Percentiles rank a stretch among this genome's conserved stretches.
phyloP scores from a whole-genome alignment of 2,329 filamentous ascomycete species.

The Neonectria sp. region DNA sequence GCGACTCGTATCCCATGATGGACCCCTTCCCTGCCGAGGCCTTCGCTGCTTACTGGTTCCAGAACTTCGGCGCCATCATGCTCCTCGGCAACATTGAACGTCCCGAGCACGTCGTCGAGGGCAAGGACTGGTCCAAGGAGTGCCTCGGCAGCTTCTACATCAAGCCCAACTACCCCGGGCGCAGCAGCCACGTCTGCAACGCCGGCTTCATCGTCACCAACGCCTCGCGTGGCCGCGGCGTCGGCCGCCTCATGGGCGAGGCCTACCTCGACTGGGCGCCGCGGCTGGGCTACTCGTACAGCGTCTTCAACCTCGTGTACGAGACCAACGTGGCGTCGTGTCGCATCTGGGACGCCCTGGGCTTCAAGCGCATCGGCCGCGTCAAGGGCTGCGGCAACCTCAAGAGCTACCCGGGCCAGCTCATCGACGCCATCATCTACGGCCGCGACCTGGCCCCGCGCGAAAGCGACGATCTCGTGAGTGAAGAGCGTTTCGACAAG shows the following conservation, averaged over 20 bases:
- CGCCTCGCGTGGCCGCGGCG: constrained; percentile 80
- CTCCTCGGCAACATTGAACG: constrained; percentile 81
- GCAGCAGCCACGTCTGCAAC: constrained; percentile 93
- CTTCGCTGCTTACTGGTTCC: constrained; percentile 91
- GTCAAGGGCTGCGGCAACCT: constrained; percentile 81
- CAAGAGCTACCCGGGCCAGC: constrained; percentile 76
- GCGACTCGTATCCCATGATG: constrained; percentile 92
- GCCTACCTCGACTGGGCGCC: constrained; percentile 84
- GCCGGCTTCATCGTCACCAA: constrained; percentile 84
- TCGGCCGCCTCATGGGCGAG: constrained; percentile 83
- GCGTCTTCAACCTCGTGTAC: constrained; percentile 94
- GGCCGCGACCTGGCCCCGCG: constrained; percentile 73
- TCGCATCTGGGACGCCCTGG: constrained; percentile 91
- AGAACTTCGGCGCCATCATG: constrained; percentile 92
- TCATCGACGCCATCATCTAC: constrained; percentile 84
- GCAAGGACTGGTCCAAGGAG: constrained; percentile 82
- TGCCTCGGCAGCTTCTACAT: constrained; percentile 95
- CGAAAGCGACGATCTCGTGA: constrained; percentile 86
- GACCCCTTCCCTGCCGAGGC: constrained; percentile 80
- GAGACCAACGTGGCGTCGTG: constrained; percentile 93
- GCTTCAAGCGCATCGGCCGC: constrained; percentile 92
- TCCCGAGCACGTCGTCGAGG: constrained; percentile 70
- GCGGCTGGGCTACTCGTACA: constrained; percentile 89
- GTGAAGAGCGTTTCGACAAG: constrained; percentile 98
- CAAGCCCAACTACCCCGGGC: constrained; percentile 93